phyloP scores from a whole-genome alignment of 257 asterid genomes.

The Fraxinus anomala region DNA sequence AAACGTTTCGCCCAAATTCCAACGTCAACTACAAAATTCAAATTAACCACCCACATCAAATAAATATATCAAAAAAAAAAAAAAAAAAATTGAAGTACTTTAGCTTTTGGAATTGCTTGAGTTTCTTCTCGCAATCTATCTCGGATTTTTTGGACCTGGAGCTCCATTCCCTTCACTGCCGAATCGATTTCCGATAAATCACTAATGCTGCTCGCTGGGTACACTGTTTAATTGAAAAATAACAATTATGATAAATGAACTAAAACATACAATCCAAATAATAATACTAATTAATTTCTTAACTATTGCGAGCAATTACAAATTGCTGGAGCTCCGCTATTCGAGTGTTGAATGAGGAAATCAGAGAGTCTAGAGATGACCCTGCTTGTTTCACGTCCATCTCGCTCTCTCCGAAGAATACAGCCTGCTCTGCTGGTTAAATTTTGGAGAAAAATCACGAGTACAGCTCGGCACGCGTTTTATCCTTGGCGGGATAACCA shows the following conservation, averaged over 20 bases:
- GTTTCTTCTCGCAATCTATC: conserved; percentile 74
- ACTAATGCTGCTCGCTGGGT: conserved; percentile 68
- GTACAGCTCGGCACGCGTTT: no score
- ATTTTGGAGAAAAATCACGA: no score
- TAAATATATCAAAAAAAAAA: neutral
- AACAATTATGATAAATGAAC: neutral
- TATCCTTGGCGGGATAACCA: no score
- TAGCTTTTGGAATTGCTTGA: conserved; percentile 89
- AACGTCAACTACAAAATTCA: neutral
- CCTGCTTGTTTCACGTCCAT: conserved; percentile 84
- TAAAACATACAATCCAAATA: neutral
- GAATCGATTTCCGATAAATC: conserved; percentile 80
- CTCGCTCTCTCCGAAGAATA: neutral
- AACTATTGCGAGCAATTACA: conserved; percentile 94
- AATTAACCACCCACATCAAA: conserved; percentile 5
- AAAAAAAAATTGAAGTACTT: conserved; percentile 37
- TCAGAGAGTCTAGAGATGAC: conserved; percentile 67
- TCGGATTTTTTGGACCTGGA: conserved; percentile 81
- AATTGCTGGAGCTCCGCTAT: conserved; percentile 81
- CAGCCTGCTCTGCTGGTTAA: neutral
- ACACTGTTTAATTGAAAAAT: conserved; percentile 54
- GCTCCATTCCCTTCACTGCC: conserved; percentile 80
- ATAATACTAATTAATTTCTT: neutral
- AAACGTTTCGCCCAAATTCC: conserved; percentile 1
- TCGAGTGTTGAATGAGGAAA: conserved; percentile 84